These are phyloP conservation scores for Globisporangium barbulae DNA, from an alignment of 352 stramenopile genomes.

Conservation along the genomic window DNA sequence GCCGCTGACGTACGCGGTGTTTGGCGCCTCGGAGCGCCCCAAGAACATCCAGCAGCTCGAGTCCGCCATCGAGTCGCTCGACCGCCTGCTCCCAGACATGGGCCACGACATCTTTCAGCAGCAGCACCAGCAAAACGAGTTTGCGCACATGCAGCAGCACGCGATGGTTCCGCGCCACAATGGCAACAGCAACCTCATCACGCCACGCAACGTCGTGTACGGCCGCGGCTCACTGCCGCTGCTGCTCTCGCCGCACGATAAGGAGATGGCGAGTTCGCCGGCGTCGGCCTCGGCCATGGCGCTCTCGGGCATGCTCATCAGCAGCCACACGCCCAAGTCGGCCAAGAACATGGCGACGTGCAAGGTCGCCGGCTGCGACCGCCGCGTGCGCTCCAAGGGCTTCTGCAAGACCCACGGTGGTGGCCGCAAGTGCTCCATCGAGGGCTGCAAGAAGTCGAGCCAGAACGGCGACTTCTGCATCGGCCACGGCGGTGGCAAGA, in stretches of 20 bases:
- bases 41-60: constrained; percentile 68
- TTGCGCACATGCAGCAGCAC: constrained; percentile 11
- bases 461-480: constrained; percentile 89
- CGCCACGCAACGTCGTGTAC: constrained; percentile 29
- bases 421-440: constrained; percentile 79
- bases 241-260: constrained; percentile 33
- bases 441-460: constrained; percentile 84
- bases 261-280: constrained; percentile 27
- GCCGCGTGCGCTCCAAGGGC: constrained; percentile 72
- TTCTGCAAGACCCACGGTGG: constrained; percentile 87
- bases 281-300: constrained; percentile 27
- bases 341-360: constrained; percentile 61
- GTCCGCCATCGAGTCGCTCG: constrained; percentile 70
- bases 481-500: constrained; percentile 82
- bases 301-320: constrained; percentile 26
- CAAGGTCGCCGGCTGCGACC: constrained; percentile 57
- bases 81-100: constrained; percentile 64
- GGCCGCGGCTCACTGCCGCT: constrained; percentile 32
- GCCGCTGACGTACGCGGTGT: constrained; percentile 61
- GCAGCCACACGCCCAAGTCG: constrained; percentile 34
- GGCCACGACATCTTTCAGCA: constrained; percentile 59
- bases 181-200: constrained; percentile 22
- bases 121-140: constrained; percentile 18
- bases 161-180: constrained; percentile 17
- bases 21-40: constrained; percentile 32